These are phyloP conservation scores for Podila epigama DNA, from an alignment of 192 early-diverging fungal species.

Conservation along the genomic window DNA sequence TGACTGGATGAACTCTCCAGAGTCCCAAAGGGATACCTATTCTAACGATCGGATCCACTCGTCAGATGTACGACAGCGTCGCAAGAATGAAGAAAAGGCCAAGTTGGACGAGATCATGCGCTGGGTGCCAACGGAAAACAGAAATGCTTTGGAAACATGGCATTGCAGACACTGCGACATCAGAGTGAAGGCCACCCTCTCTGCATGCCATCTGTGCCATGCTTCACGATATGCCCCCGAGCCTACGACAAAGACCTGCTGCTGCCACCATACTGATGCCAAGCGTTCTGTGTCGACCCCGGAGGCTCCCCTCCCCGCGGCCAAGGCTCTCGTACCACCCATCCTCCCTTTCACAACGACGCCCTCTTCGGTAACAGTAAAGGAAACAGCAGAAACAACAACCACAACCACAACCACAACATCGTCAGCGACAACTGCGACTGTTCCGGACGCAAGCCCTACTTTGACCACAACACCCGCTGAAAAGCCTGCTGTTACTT, in stretches of 20 bases:
- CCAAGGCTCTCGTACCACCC: no score
- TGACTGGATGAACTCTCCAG: no score
- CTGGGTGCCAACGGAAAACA: slow-evolving; percentile 14
- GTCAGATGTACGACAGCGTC: background rate
- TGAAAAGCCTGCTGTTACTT: background rate
- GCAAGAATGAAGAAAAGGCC: slow-evolving; percentile 16
- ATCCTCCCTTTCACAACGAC: no score
- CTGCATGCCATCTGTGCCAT: slow-evolving; percentile 3
- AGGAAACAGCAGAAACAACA: no score
- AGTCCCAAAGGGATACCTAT: background rate
- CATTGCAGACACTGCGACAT: slow-evolving; percentile 1
- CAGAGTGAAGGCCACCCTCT: background rate
- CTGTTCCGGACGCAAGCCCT: no score
- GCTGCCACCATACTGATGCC: no score
- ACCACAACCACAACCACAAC: background rate
- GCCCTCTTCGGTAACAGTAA: no score
- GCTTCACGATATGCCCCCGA: background rate
- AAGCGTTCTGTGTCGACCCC: no score
- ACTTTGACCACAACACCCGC: background rate
- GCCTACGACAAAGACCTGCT: background rate
- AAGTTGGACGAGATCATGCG: slow-evolving; percentile 30
- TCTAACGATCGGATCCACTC: background rate
- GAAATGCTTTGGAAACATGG: slow-evolving; percentile 4
- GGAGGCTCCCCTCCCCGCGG: no score
- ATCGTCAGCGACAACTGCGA: background rate